Evolutionary conservation across 805 yeast genomes (phyloP).

Genomic region (Isabelozyma gotoi): DNA sequence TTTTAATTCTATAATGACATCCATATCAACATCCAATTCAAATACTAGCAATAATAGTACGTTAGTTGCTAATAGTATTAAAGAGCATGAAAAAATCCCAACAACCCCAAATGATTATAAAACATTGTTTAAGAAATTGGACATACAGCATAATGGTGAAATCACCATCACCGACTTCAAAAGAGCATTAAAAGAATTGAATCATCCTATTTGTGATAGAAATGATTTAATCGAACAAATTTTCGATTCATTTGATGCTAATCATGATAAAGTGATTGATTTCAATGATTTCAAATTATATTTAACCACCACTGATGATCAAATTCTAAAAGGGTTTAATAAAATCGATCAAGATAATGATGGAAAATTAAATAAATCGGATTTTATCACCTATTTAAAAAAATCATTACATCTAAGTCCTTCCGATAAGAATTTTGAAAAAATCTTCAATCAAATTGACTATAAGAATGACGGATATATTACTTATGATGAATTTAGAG

Average conservation of each 20-base stretch:
- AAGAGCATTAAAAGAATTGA: slow-evolving; percentile 41
- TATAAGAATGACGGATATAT: slow-evolving; percentile 61
- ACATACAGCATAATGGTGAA: slow-evolving; percentile 44
- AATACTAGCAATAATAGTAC: neutral
- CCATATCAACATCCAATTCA: neutral
- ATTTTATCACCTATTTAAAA: slow-evolving; percentile 64
- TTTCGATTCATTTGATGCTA: slow-evolving; percentile 58
- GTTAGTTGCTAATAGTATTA: neutral
- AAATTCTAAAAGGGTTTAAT: slow-evolving; percentile 66
- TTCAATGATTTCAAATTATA: slow-evolving; percentile 67
- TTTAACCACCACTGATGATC: slow-evolving; percentile 65
- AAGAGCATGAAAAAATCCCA: slow-evolving; percentile 2
- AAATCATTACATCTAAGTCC: slow-evolving; percentile 54
- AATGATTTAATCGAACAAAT: slow-evolving; percentile 57
- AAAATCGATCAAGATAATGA: slow-evolving; percentile 70
- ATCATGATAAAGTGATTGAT: slow-evolving; percentile 57
- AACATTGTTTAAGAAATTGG: slow-evolving; percentile 33
- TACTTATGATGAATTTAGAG: slow-evolving; percentile 83
- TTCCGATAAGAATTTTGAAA: slow-evolving; percentile 50
- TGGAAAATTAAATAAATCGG: slow-evolving; percentile 65
- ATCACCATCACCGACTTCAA: slow-evolving; percentile 50
- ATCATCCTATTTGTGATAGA: slow-evolving; percentile 67
- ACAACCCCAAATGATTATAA: slow-evolving; percentile 26
- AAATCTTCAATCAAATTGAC: slow-evolving; percentile 57
- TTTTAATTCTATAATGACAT: neutral